These are phyloP conservation scores for Globisporangium takayamanum DNA, from an alignment of 352 stramenopile species.

Conservation along the genomic window DNA sequence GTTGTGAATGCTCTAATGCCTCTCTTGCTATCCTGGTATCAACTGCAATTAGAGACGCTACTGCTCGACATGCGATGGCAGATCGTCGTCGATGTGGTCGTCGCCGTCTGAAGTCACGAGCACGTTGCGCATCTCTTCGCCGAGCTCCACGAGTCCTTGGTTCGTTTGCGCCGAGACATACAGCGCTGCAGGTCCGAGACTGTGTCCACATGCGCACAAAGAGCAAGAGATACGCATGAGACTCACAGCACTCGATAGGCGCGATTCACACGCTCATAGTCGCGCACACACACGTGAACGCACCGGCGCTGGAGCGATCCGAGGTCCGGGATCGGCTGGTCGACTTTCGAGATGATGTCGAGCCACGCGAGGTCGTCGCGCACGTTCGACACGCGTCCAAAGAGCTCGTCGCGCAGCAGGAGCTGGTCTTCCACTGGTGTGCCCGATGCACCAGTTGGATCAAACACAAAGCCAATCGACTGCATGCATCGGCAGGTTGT, in stretches of 20 bases:
- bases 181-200: conserved; percentile 16
- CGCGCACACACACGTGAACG: conserved; percentile 1
- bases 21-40: neutral
- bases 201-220: conserved; percentile 7
- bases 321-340: conserved; percentile 46
- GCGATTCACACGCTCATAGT: neutral
- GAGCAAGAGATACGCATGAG: neutral
- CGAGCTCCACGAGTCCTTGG: conserved; percentile 57
- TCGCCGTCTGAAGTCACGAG: conserved; percentile 22
- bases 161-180: conserved; percentile 72
- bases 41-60: no score
- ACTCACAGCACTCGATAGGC: no score
- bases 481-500: conserved; percentile 13
- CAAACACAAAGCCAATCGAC: conserved; percentile 83
- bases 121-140: conserved; percentile 43
- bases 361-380: conserved; percentile 61
- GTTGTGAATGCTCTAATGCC: no score
- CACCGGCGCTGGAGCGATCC: conserved; percentile 31
- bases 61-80: no score
- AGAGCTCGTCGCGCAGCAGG: conserved; percentile 66
- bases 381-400: conserved; percentile 28
- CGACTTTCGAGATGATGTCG: conserved; percentile 84
- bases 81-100: neutral
- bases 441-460: conserved; percentile 63
- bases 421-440: conserved; percentile 59